Percentiles rank a stretch among this genome's conserved stretches.
phyloP scores from a whole-genome alignment of 495 filamentous ascomycete species.

The Parachaetomium inaequale region DNA sequence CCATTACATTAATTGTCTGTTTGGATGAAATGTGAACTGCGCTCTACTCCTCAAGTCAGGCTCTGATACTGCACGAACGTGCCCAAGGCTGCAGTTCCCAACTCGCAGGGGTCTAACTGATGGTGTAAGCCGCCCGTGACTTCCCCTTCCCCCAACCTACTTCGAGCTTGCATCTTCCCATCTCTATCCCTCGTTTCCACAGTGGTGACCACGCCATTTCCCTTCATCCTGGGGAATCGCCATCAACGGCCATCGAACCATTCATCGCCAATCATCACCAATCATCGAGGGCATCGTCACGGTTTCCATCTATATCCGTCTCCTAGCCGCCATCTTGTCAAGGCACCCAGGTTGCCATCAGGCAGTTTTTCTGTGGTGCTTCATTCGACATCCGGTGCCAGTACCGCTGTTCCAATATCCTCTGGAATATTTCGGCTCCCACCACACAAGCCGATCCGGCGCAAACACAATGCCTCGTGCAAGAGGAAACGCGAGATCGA shows the following conservation, averaged over 20 bases:
- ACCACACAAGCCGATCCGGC: neutral
- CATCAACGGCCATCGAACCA: too few relatives aligned
- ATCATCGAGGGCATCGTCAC: neutral
- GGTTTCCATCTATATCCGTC: neutral
- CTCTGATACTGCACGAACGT: too few relatives aligned
- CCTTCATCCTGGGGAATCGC: too few relatives aligned
- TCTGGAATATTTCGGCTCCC: too few relatives aligned
- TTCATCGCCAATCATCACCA: neutral
- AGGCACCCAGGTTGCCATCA: neutral
- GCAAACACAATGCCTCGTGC: constrained; percentile 15
- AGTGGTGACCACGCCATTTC: neutral
- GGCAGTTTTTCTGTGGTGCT: neutral
- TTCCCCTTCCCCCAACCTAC: neutral
- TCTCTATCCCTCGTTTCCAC: neutral
- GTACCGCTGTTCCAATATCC: too few relatives aligned
- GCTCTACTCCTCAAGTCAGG: too few relatives aligned
- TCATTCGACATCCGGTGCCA: neutral
- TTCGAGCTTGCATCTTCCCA: neutral
- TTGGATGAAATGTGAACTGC: too few relatives aligned
- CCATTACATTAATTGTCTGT: too few relatives aligned
- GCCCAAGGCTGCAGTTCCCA: neutral
- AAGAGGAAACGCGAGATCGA: constrained; percentile 1
- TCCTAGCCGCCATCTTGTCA: neutral
- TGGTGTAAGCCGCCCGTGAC: neutral
- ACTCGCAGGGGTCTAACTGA: neutral